A percentile compares a stretch with the other conserved stretches of the same genome.
phyloP scores from a whole-genome alignment of 2,329 filamentous ascomycete species.

The Bipolaris sorokiniana region DNA sequence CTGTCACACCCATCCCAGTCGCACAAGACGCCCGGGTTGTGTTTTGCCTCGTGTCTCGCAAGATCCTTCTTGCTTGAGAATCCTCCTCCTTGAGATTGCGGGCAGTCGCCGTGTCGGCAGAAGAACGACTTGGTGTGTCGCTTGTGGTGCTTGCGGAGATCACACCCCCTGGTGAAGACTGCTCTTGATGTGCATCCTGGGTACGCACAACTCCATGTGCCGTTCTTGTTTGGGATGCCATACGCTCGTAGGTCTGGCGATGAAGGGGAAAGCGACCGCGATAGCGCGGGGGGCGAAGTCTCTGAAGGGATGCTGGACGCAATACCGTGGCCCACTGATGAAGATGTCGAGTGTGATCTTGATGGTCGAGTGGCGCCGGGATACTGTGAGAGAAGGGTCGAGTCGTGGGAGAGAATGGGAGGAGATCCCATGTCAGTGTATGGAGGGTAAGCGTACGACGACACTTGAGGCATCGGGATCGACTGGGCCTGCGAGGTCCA shows the following conservation, averaged over 20 bases:
- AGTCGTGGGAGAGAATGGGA: slow-evolving; percentile 33
- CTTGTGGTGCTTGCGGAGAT: slow-evolving; percentile 68
- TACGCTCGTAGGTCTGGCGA: slow-evolving; percentile 50
- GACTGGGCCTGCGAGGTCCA: slow-evolving; percentile 42
- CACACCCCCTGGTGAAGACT: slow-evolving; percentile 64
- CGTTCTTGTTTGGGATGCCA: slow-evolving; percentile 54
- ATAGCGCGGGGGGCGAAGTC: slow-evolving; percentile 40
- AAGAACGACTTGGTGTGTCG: slow-evolving; percentile 67
- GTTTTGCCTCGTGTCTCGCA: slow-evolving; percentile 66
- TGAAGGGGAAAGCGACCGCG: slow-evolving; percentile 49
- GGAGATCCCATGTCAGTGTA: slow-evolving; percentile 36
- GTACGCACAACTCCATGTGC: slow-evolving; percentile 64
- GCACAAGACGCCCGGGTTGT: slow-evolving; percentile 65
- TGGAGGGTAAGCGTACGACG: slow-evolving; percentile 45
- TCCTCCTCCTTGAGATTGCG: slow-evolving; percentile 61
- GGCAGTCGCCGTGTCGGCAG: slow-evolving; percentile 64
- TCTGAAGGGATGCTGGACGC: slow-evolving; percentile 35
- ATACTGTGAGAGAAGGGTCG: slow-evolving; percentile 32
- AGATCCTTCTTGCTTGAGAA: slow-evolving; percentile 70
- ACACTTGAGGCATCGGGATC: slow-evolving; percentile 37
- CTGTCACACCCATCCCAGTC: slow-evolving; percentile 64
- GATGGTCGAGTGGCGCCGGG: slow-evolving; percentile 33
- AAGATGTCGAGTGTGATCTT: slow-evolving; percentile 46
- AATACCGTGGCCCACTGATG: slow-evolving; percentile 35
- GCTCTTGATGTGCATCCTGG: slow-evolving; percentile 65